These are phyloP conservation scores for Bocquillonia castaneifolia DNA, from an alignment of 441 rosid genomes.

Conservation along the genomic window DNA sequence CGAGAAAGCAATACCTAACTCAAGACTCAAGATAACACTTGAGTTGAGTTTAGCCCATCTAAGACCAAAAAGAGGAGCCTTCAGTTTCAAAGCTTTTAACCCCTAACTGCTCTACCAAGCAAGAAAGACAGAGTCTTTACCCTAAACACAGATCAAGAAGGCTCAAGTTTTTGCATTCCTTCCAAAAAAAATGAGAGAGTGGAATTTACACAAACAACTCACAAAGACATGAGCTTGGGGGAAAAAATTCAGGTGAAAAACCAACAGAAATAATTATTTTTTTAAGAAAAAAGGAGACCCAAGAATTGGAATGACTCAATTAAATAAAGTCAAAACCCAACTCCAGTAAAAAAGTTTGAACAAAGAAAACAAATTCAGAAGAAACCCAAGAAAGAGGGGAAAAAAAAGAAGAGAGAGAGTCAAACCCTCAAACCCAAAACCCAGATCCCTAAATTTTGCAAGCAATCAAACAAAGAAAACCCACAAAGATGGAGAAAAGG, in stretches of 20 bases:
- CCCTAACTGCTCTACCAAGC: constrained; percentile 2
- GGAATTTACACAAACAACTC: constrained; percentile 15
- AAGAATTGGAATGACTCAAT: constrained; percentile 20
- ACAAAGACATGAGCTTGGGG: constrained; percentile 13
- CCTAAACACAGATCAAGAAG: constrained; percentile 42
- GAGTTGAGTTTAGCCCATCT: constrained; percentile 40
- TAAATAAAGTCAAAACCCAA: constrained; percentile 32
- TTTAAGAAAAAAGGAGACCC: constrained; percentile 9
- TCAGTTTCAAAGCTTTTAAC: constrained; percentile 29
- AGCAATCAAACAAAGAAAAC: constrained; percentile 22
- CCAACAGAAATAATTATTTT: constrained; percentile 14
- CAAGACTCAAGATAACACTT: constrained; percentile 22
- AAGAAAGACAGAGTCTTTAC: constrained; percentile 18
- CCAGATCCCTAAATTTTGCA: constrained; percentile 61
- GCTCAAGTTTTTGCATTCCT: constrained; percentile 24
- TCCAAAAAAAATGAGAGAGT: constrained; percentile 14
- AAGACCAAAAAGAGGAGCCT: constrained; percentile 18
- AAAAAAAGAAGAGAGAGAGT: constrained; percentile 24
- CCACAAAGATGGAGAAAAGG: constrained; percentile 9
- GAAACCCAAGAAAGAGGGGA: constrained; percentile 41
- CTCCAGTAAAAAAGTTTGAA: constrained; percentile 28
- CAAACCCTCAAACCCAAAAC: constrained; percentile 61
- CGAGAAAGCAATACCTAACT: constrained; percentile 25
- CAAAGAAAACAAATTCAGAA: constrained; percentile 33
- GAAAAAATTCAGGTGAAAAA: constrained; percentile 31